Conservation (phyloP, 2,329 filamentous ascomycete species). For the Xylariaceae sp. region DNA sequence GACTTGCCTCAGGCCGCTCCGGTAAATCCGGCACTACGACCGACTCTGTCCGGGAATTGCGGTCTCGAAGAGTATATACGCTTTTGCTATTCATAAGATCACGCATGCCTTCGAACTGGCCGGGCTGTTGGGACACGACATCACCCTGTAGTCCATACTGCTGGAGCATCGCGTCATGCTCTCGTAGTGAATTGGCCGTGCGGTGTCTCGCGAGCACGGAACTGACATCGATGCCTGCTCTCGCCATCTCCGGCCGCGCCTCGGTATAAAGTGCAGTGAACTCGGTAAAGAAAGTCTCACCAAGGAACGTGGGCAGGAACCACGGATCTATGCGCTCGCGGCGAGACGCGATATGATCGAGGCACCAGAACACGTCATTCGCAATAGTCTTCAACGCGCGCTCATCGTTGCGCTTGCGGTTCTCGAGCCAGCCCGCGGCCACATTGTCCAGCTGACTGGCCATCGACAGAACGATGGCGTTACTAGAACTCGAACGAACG, state of each 20-base stretch:
- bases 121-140: background rate
- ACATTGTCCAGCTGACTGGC: constrained; percentile 37
- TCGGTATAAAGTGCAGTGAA: constrained; percentile 28
- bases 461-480: constrained; percentile 33
- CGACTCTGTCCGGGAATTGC: background rate
- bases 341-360: constrained; percentile 19
- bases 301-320: constrained; percentile 34
- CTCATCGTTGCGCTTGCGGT: constrained; percentile 11
- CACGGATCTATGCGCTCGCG: background rate
- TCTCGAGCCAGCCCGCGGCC: constrained; percentile 33
- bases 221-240: constrained; percentile 35
- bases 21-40: background rate
- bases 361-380: constrained; percentile 34
- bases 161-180: constrained; percentile 36
- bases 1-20: background rate
- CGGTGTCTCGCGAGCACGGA: constrained; percentile 25
- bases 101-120: constrained; percentile 32
- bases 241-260: constrained; percentile 21
- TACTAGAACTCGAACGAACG: constrained; percentile 18
- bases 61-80: constrained; percentile 31
- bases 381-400: constrained; percentile 26
- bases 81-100: constrained; percentile 24
- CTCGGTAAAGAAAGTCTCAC: constrained; percentile 34
- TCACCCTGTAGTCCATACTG: constrained; percentile 28
- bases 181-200: constrained; percentile 18